Base-by-base conservation (phyloP, 345 rosid genomes). In the Microcos paniculata region DNA sequence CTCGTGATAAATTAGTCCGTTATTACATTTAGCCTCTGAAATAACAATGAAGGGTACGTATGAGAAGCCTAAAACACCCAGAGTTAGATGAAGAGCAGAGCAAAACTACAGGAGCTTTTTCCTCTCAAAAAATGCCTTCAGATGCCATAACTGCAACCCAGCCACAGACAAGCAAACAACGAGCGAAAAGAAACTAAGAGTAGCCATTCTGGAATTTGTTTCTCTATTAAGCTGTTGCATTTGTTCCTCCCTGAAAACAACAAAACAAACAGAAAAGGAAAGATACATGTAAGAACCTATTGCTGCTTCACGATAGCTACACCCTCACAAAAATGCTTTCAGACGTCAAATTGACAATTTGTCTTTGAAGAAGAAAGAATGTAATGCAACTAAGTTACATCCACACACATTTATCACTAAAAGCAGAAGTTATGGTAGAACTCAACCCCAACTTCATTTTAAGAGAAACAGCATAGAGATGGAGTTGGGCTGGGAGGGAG, bases 101-200 rank as follows among this genome's bases (percentile, higher is more conserved):
- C 45, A 57, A 58, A 19, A 58, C 79, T 82, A 92, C 78, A 92
- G 83, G 70, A 94, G 90, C 82, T 94, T 94, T 86, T 92, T 92
- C 84, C 92, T 91, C 86, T 92, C 87, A 79, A 94, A 94, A 83
- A 90, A 92, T 28, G 90, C 77, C 87, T 92, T 92, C 70, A 94
- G 88, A 81, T 94, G 94, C 97, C 97, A 94, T 49, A 88, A 49
- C 58, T 94, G 97, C 80, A 92, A 73, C 31, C 86, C 91, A 16
- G 92, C 97, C 69, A 94, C 98, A 0, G 94, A 84, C 62, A 89
- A 77, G 85, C 97, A 92, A 65, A 92, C 84, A 16, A 82, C 42
- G 19, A 94, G 80, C 1, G 98, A 94, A 57, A 94, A 33, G 8
- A 87, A 70, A 75, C 96, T 76, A 33, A 92, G 83, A 53, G 79